phyloP scores from a whole-genome alignment of 441 rosid species.

The Pelargonium myrrhifolium region DNA sequence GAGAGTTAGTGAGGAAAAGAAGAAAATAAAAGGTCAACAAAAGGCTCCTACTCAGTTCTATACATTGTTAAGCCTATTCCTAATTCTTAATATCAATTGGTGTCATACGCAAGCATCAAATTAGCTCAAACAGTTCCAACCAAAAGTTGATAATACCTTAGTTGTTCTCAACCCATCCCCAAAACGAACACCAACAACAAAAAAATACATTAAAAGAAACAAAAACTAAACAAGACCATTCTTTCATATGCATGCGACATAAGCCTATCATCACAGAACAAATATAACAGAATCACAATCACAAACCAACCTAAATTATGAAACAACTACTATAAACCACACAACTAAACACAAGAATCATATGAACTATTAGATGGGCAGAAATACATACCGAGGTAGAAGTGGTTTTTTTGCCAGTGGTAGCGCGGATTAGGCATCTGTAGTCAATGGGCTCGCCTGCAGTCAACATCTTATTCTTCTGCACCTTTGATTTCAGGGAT shows the following conservation, averaged over 20 bases:
- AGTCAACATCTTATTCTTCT: constrained; percentile 57
- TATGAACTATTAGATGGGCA: constrained; percentile 1
- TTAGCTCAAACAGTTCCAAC: neutral
- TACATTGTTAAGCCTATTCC: neutral
- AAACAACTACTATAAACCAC: neutral
- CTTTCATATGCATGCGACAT: neutral
- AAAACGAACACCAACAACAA: neutral
- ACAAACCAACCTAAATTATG: neutral
- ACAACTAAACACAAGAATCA: neutral
- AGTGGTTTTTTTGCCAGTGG: constrained; percentile 66
- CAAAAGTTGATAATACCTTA: neutral
- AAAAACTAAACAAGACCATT: no score
- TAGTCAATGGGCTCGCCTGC: constrained; percentile 53
- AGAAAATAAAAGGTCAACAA: neutral
- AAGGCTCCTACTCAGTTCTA: neutral
- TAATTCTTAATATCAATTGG: neutral
- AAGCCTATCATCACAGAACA: neutral
- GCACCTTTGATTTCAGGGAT: constrained; percentile 67
- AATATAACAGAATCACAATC: neutral
- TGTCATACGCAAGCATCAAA: neutral
- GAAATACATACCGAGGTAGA: constrained; percentile 59
- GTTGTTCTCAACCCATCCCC: neutral
- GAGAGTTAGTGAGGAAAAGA: no score
- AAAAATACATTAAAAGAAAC: neutral
- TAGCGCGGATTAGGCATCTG: constrained; percentile 82